Percentiles rank a stretch among this genome's conserved stretches.
phyloP scores from a whole-genome alignment of 768 basidiomycete genomes.

The Phanerochaete sordida region DNA sequence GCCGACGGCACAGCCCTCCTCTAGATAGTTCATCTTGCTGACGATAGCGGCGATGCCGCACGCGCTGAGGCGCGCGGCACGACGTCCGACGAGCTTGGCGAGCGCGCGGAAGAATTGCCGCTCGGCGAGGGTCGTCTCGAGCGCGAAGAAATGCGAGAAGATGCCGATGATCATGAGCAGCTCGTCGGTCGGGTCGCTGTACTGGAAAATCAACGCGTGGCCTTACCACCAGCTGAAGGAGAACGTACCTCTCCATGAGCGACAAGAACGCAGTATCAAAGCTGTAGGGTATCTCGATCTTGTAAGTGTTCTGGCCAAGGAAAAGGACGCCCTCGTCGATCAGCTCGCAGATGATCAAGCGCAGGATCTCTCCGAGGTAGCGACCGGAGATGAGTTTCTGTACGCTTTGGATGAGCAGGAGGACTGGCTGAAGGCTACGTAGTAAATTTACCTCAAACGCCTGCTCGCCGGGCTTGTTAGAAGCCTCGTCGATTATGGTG shows the following conservation, averaged over 20 bases:
- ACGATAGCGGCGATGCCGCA: slow-evolving; percentile 98
- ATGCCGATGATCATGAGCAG: slow-evolving; percentile 96
- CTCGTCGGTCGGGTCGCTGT: slow-evolving; percentile 93
- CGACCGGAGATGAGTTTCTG: slow-evolving; percentile 96
- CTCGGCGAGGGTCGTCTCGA: slow-evolving; percentile 95
- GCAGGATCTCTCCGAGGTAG: slow-evolving; percentile 94
- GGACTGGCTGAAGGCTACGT: background rate
- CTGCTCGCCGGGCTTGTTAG: slow-evolving; percentile 96
- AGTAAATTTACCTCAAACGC: slow-evolving; percentile 68
- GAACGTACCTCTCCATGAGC: slow-evolving; percentile 83
- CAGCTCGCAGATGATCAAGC: slow-evolving; percentile 92
- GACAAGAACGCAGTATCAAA: slow-evolving; percentile 98
- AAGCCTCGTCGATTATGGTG: slow-evolving; percentile 83
- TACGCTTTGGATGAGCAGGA: background rate
- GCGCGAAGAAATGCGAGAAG: slow-evolving; percentile 94
- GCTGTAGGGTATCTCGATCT: slow-evolving; percentile 88
- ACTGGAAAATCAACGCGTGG: background rate
- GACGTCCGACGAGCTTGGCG: slow-evolving; percentile 82
- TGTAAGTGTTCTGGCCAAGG: slow-evolving; percentile 98
- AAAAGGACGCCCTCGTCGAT: slow-evolving; percentile 97
- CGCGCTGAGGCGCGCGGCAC: slow-evolving; percentile 87
- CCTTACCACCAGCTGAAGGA: background rate
- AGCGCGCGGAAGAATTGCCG: slow-evolving; percentile 96
- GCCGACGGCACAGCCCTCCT: slow-evolving; percentile 85
- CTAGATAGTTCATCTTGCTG: slow-evolving; percentile 89